Conservation (phyloP, 179 eudicot genomes). For the Beta corolliflora region DNA sequence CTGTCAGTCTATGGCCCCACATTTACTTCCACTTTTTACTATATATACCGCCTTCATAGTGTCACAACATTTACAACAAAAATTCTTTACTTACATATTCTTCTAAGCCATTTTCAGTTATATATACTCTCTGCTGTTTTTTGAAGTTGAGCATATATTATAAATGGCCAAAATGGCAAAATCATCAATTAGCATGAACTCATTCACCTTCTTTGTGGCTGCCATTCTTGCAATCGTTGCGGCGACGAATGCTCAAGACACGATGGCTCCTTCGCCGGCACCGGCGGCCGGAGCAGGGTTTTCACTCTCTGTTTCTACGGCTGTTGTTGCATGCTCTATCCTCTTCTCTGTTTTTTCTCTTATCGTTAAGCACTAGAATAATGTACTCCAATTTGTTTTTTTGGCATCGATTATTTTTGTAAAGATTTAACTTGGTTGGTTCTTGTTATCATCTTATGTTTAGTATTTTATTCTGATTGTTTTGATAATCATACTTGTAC, state of each 20-base stretch:
- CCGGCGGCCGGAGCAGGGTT: constrained; percentile 49
- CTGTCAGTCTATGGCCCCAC: background rate
- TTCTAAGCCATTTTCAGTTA: too few relatives aligned
- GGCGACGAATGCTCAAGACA: constrained; percentile 12
- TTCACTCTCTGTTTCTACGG: constrained; percentile 33
- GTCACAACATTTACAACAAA: background rate
- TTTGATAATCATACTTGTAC: too few relatives aligned
- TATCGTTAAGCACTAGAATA: constrained; percentile 19
- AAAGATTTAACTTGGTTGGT: too few relatives aligned
- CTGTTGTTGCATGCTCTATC: constrained; percentile 27
- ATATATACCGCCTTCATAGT: background rate
- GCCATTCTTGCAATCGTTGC: background rate
- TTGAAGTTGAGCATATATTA: too few relatives aligned
- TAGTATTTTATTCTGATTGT: too few relatives aligned
- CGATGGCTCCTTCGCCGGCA: constrained; percentile 32
- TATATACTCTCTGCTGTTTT: too few relatives aligned
- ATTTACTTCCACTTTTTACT: background rate
- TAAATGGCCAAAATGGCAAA: constrained; percentile 25
- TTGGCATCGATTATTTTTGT: background rate
- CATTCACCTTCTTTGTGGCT: constrained; percentile 2
- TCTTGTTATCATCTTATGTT: too few relatives aligned
- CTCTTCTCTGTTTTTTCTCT: constrained; percentile 33
- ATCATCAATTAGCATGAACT: constrained; percentile 11
- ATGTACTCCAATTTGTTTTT: background rate
- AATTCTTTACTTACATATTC: too few relatives aligned